These are phyloP conservation scores for Dothistroma pini DNA, from an alignment of 2,329 filamentous ascomycete species.

Conservation along the genomic window DNA sequence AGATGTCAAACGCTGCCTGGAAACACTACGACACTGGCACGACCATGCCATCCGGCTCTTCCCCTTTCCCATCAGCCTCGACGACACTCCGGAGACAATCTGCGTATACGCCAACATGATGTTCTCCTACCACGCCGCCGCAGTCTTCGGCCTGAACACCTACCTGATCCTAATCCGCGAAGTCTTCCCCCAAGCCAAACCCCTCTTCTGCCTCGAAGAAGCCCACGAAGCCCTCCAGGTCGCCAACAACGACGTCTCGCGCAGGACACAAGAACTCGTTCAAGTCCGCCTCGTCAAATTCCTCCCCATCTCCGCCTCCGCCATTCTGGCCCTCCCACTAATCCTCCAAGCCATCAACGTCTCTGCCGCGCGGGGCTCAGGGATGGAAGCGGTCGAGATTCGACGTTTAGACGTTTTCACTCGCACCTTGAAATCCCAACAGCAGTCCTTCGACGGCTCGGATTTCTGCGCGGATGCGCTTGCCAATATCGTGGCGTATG, in stretches of 20 bases:
- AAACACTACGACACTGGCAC: constrained; percentile 19
- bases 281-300: constrained; percentile 23
- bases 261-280: constrained; percentile 22
- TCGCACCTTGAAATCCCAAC: constrained; percentile 19
- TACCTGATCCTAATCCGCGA: constrained; percentile 21
- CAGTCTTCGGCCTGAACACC: constrained; percentile 22
- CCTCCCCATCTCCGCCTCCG: constrained; percentile 20
- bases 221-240: constrained; percentile 19
- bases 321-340: constrained; percentile 17
- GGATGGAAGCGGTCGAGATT: constrained; percentile 20
- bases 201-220: constrained; percentile 22
- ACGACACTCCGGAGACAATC: constrained; percentile 21
- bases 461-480: constrained; percentile 23
- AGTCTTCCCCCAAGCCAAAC: constrained; percentile 14
- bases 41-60: constrained; percentile 20
- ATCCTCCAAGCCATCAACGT: constrained; percentile 23
- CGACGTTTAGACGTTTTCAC: constrained; percentile 22
- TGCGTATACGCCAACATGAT: constrained; percentile 25
- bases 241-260: constrained; percentile 21
- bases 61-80: constrained; percentile 21
- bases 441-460: constrained; percentile 22
- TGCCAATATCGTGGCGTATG: constrained; percentile 22
- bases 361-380: constrained; percentile 20
- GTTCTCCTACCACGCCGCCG: constrained; percentile 23
- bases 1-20: constrained; percentile 18